phyloP scores from a whole-genome alignment of 805 yeast species.

The Maudiozyma barnettii region DNA sequence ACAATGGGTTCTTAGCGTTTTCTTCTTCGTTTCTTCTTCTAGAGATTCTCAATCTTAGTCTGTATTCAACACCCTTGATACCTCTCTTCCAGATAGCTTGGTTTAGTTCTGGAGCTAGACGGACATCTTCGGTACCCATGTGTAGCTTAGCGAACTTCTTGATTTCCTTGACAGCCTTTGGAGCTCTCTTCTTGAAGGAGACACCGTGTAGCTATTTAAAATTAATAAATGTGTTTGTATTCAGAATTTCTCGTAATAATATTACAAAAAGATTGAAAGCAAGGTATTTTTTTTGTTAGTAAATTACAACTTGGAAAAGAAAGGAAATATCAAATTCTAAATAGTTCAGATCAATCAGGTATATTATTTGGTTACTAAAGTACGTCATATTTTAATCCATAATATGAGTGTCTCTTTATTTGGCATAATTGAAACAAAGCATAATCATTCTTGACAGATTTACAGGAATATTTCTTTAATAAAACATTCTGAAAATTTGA shows the following conservation, averaged over 20 bases:
- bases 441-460: no score
- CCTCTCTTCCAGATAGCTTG: slow-evolving; percentile 99
- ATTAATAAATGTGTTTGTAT: not conserved
- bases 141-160: slow-evolving; percentile 96
- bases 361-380: no score
- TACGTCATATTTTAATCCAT: no score
- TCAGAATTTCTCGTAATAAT: not conserved
- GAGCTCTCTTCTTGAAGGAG: slow-evolving; percentile 99
- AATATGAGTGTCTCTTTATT: no score
- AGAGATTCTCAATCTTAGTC: slow-evolving; percentile 97
- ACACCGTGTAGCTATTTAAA: slow-evolving; percentile 78
- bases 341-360: no score
- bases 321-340: no score
- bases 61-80: slow-evolving; percentile 97
- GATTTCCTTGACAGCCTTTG: slow-evolving; percentile 98
- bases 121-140: slow-evolving; percentile 98
- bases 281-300: not conserved
- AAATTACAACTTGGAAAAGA: not conserved
- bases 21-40: slow-evolving; percentile 99
- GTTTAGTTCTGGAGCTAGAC: slow-evolving; percentile 97
- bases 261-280: not conserved
- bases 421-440: no score
- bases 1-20: slow-evolving; percentile 95
- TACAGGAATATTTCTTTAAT: no score
- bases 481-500: no score